Evolutionary conservation across 306 rosid species (phyloP).

Genomic region (Vicia faba): DNA sequence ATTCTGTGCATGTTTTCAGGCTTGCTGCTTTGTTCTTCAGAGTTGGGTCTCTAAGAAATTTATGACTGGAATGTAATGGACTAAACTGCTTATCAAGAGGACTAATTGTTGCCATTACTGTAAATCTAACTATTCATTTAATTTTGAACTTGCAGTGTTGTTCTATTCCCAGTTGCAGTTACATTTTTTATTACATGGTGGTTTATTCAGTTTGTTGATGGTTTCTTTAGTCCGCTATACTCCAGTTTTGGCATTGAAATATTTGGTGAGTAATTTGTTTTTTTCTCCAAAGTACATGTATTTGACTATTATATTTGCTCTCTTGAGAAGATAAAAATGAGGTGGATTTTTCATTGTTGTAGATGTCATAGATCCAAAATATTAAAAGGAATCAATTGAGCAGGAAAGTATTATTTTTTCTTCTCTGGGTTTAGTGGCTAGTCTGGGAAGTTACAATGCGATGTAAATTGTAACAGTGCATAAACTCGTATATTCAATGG

Average conservation of each 20-base stretch:
- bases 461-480: not conserved
- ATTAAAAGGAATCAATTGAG: conserved; percentile 4
- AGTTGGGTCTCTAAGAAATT: conserved; percentile 96
- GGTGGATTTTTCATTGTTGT: conserved; percentile 6
- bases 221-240: conserved; percentile 89
- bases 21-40: conserved; percentile 88
- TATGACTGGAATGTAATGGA: conserved; percentile 90
- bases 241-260: conserved; percentile 79
- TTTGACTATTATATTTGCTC: conserved; percentile 6
- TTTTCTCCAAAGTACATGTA: conserved; percentile 19
- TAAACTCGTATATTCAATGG: conserved; percentile 14
- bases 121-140: conserved; percentile 34
- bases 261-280: conserved; percentile 64
- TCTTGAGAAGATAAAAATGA: not conserved
- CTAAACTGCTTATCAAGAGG: conserved; percentile 26
- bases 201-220: conserved; percentile 92
- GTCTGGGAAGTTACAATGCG: conserved; percentile 4
- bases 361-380: conserved; percentile 1
- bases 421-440: conserved; percentile 23
- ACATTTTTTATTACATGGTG: conserved; percentile 92
- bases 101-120: conserved; percentile 1
- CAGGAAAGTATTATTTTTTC: conserved; percentile 17
- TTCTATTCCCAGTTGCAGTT: conserved; percentile 90
- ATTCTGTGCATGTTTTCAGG: conserved; percentile 51
- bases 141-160: conserved; percentile 71